phyloP scores from a whole-genome alignment of 768 basidiomycete species.

The Podaxis mareebaensis region DNA sequence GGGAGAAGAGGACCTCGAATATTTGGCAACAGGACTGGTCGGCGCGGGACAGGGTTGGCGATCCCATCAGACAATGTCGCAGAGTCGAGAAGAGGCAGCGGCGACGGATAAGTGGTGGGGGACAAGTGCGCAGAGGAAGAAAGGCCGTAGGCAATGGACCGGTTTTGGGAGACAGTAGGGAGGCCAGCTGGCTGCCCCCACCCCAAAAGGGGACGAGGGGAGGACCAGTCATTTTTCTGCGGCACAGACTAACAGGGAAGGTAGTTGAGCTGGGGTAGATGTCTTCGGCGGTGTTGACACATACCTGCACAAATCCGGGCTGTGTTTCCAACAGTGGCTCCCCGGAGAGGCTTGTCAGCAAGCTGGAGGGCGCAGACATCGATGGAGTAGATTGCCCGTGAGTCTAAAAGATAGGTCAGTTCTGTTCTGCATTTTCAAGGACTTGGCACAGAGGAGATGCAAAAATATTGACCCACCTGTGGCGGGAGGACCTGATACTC shows the following conservation, averaged over 20 bases:
- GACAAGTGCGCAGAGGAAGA: not conserved
- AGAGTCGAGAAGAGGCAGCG: not conserved
- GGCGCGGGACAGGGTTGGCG: not conserved
- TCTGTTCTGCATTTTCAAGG: not conserved
- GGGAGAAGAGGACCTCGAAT: not conserved
- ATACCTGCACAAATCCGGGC: not conserved
- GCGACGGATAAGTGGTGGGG: not conserved
- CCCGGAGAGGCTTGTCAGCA: not conserved
- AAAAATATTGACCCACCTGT: not conserved
- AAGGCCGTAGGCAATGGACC: not conserved
- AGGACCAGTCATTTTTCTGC: not conserved
- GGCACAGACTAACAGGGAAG: not conserved
- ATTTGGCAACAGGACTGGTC: not conserved
- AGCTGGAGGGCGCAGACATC: not conserved
- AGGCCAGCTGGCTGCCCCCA: not conserved
- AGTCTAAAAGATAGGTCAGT: not conserved
- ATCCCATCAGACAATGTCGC: not conserved
- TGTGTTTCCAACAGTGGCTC: not conserved
- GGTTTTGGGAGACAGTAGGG: not conserved
- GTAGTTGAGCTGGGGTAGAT: not conserved
- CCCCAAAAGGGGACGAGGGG: too few relatives aligned
- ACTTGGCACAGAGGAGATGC: not conserved
- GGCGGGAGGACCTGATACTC: not conserved
- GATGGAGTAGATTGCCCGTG: not conserved
- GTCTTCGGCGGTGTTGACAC: not conserved